phyloP scores from a whole-genome alignment of 2,329 filamentous ascomycete genomes.

The Pseudocercospora pini-densiflorae region DNA sequence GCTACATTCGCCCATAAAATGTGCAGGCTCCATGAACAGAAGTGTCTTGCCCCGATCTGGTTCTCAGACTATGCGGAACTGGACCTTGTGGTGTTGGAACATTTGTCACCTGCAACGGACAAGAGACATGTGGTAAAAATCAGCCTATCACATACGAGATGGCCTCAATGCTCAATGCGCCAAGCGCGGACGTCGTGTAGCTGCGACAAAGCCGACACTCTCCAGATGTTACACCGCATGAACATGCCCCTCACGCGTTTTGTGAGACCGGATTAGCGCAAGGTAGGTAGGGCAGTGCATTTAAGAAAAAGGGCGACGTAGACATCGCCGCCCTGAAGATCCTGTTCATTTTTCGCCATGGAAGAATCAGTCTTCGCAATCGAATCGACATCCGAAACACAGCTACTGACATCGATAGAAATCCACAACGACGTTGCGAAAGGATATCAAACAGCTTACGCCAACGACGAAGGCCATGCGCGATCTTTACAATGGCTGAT shows the following conservation, averaged over 20 bases:
- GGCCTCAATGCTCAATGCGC: neutral
- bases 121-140: neutral
- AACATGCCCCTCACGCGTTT: neutral
- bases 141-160: neutral
- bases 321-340: neutral
- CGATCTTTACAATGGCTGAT: conserved; percentile 18
- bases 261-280: neutral
- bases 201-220: neutral
- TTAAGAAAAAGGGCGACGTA: neutral
- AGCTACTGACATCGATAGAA: neutral
- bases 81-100: neutral
- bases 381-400: neutral
- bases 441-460: neutral
- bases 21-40: neutral
- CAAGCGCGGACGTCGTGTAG: neutral
- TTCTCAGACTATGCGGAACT: neutral
- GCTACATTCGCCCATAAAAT: neutral
- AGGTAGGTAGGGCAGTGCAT: neutral
- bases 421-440: neutral
- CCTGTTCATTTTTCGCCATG: neutral
- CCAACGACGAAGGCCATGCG: neutral
- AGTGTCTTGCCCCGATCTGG: neutral
- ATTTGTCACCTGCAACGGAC: neutral
- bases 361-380: neutral
- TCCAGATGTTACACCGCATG: conserved; percentile 3